Conservation (phyloP, 2,329 filamentous ascomycete species). For the Chlorencoelia australis region DNA sequence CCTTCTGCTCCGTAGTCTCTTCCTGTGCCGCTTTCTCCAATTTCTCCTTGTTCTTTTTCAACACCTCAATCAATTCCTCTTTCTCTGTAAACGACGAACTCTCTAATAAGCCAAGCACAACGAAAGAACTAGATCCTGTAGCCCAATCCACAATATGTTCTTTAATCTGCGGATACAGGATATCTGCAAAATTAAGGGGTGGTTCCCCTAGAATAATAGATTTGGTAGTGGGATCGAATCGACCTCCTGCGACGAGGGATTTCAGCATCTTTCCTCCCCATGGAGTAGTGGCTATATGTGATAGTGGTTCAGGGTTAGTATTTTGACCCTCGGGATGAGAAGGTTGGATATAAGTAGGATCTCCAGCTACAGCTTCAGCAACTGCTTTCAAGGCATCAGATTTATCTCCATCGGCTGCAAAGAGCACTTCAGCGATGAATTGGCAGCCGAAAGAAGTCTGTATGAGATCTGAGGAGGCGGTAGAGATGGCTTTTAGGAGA, state of each 20-base stretch:
- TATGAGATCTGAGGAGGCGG: constrained; percentile 57
- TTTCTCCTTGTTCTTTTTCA: constrained; percentile 64
- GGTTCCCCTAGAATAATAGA: constrained; percentile 63
- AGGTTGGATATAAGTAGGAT: constrained; percentile 32
- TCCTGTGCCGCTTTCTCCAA: constrained; percentile 58
- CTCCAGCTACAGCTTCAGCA: constrained; percentile 50
- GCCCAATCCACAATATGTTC: constrained; percentile 73
- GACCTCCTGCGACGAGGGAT: constrained; percentile 79
- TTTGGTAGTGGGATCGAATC: constrained; percentile 67
- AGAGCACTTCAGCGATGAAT: constrained; percentile 71
- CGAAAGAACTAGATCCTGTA: constrained; percentile 75
- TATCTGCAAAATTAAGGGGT: constrained; percentile 66
- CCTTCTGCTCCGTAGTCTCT: constrained; percentile 44
- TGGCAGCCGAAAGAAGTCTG: constrained; percentile 77
- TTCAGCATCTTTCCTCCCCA: constrained; percentile 79
- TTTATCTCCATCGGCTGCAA: constrained; percentile 69
- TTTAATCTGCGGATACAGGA: constrained; percentile 75
- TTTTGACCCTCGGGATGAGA: constrained; percentile 31
- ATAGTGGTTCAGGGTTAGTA: constrained; percentile 8
- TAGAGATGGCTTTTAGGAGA: constrained; percentile 63
- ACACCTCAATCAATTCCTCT: constrained; percentile 54
- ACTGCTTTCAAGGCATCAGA: constrained; percentile 60
- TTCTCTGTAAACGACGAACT: constrained; percentile 58
- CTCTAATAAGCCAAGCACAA: constrained; percentile 73
- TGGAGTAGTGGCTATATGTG: constrained; percentile 50